Base-by-base conservation (phyloP, 2,329 filamentous ascomycete species). In the Hypoxylon sp. region DNA sequence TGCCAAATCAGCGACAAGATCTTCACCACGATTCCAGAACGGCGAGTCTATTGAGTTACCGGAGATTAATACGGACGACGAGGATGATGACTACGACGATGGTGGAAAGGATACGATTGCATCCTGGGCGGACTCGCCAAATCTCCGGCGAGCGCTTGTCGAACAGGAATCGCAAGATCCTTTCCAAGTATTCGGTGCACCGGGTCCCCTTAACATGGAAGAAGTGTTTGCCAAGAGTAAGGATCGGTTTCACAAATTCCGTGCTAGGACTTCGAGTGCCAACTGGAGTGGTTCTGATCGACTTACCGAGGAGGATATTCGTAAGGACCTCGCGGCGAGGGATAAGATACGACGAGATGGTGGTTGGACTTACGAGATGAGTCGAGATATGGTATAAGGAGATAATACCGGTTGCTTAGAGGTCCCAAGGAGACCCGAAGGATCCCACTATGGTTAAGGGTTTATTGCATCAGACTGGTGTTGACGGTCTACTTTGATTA, bases 41-140 rank as follows among this genome's bases (percentile, higher is more conserved):
- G 93, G 94, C 67, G 96, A 99, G 65, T 88, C 88, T 56, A 98
- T 99, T 75, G 92, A 96, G 72, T 88, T 99, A 2, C 95, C 96
- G 0, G 96, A 99, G 73, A 98, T 99, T 73, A 90, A 94, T 70
- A 98, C 96, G 1, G 97, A 99, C 77, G 94, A 93, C 31, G 94
- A 97, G 75, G 93, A 97, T 65, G 92, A 95, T 53, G 92, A 95
- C 5, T 88, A 91, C 44, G 87, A 89, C 13, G 82, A 82, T 6
- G 82, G 82, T 35, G 86, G 86, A 35, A 82, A 82, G 52, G 80
- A 86, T 52, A 89, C 93, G 59, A 88, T 93, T 15, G 92, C 93
- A 2, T 88, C 89, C 6, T 99, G 96, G 96, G 94, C 93, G 3
- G 92, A 97, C 76, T 93, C 93, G 2, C 94, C 95, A 10, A 91